phyloP scores from a whole-genome alignment of 1,139 yeast genomes.

The Pichia sp. region DNA sequence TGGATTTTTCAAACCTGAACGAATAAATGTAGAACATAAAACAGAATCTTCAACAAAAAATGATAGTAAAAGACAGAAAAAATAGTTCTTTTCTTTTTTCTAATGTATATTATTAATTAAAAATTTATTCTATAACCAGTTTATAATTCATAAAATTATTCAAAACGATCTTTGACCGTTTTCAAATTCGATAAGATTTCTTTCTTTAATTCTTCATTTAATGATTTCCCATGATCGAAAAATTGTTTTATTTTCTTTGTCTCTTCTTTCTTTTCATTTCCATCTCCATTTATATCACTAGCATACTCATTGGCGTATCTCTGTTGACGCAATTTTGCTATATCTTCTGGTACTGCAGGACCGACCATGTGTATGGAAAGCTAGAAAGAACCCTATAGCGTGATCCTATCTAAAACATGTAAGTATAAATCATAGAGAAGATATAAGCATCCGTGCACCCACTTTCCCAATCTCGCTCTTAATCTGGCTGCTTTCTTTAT shows the following conservation, averaged over 20 bases:
- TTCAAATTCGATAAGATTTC: slow-evolving; percentile 21
- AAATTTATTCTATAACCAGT: slow-evolving; percentile 1
- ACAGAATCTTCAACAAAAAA: slow-evolving; percentile 11
- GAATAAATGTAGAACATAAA: not conserved
- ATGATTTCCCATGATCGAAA: slow-evolving; percentile 20
- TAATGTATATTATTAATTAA: no score
- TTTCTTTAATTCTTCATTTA: slow-evolving; percentile 22
- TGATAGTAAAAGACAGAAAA: no score
- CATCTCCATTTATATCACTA: no score
- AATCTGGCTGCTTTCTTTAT: no score
- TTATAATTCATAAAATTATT: slow-evolving; percentile 7
- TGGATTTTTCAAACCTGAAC: not conserved
- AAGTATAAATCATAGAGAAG: not conserved
- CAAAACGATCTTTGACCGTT: slow-evolving; percentile 18
- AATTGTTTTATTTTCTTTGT: slow-evolving; percentile 14
- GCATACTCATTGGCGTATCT: not conserved
- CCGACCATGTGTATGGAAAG: not conserved
- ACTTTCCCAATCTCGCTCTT: no score
- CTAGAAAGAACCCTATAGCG: no score
- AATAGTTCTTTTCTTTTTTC: no score
- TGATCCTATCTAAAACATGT: not conserved
- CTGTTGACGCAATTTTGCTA: not conserved
- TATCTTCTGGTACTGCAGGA: not conserved
- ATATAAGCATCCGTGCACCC: no score
- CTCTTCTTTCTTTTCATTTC: not conserved